Evolutionary conservation across 2,329 filamentous ascomycete species (phyloP).

Genomic region (Epichloe aotearoae): DNA sequence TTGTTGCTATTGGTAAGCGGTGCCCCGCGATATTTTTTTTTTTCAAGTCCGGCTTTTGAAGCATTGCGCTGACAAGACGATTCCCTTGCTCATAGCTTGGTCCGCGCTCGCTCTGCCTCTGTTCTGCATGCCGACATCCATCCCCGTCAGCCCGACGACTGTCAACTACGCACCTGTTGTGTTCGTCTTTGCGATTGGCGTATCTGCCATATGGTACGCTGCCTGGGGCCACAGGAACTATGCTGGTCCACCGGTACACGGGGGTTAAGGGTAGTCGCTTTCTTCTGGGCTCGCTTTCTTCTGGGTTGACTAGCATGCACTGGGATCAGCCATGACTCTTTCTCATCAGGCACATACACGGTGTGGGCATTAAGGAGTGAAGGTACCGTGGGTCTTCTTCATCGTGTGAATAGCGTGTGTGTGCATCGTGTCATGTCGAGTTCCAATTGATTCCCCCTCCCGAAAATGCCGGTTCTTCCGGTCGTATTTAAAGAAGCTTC

Average conservation of each 20-base stretch:
- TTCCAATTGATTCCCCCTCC: neutral
- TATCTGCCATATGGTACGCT: constrained; percentile 55
- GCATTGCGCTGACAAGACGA: constrained; percentile 5
- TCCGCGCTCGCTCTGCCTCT: constrained; percentile 55
- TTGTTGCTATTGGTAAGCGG: constrained; percentile 47
- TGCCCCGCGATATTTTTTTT: neutral
- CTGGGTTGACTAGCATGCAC: neutral
- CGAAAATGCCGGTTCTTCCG: neutral
- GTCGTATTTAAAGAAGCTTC: too few relatives aligned
- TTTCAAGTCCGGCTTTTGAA: neutral
- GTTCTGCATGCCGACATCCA: constrained; percentile 56
- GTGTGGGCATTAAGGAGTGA: neutral
- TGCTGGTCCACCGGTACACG: constrained; percentile 42
- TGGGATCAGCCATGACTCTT: too few relatives aligned
- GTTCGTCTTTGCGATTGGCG: constrained; percentile 50
- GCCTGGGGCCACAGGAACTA: constrained; percentile 59
- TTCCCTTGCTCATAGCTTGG: constrained; percentile 35
- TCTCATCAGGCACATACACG: too few relatives aligned
- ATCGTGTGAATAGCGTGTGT: neutral
- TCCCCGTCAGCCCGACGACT: constrained; percentile 42
- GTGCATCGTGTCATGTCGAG: neutral
- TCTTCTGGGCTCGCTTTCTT: too few relatives aligned
- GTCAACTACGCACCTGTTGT: constrained; percentile 69
- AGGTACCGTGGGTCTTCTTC: neutral
- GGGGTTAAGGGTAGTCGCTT: constrained; percentile 10